A percentile compares a stretch with the other conserved stretches of the same genome.
Evolutionary conservation across 768 basidiomycete species (phyloP).

Genomic region (Pleurotus giganteus): DNA sequence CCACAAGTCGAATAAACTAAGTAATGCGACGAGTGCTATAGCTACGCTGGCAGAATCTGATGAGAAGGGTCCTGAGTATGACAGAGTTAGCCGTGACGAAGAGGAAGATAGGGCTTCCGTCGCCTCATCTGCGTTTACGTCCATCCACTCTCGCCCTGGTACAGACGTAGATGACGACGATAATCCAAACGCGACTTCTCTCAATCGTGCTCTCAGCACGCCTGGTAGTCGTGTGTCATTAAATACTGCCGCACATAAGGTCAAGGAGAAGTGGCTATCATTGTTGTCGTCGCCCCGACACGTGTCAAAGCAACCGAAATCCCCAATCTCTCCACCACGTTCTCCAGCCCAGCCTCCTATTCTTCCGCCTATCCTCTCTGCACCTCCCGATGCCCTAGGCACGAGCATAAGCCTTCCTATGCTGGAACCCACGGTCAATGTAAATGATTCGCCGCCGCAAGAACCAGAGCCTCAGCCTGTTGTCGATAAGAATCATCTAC

Average conservation of each 20-base stretch:
- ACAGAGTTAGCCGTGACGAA: conserved; percentile 36
- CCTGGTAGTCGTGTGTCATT: conserved; percentile 38
- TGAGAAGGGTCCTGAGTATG: conserved; percentile 31
- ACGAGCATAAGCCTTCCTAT: conserved; percentile 9
- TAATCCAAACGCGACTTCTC: conserved; percentile 25
- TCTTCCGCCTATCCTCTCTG: background rate
- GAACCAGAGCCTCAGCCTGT: background rate
- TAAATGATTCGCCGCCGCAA: background rate
- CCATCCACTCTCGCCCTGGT: conserved; percentile 35
- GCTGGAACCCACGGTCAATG: conserved; percentile 12
- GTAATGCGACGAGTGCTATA: conserved; percentile 27
- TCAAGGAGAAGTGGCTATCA: conserved; percentile 53
- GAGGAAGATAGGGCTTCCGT: conserved; percentile 48
- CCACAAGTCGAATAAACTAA: conserved; percentile 33
- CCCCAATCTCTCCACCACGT: background rate
- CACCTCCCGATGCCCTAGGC: conserved; percentile 1
- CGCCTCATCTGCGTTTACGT: conserved; percentile 52
- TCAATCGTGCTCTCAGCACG: conserved; percentile 20
- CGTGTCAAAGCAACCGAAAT: background rate
- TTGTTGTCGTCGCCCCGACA: conserved; percentile 32
- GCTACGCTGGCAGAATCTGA: conserved; percentile 34
- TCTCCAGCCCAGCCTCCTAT: background rate
- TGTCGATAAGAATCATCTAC: conserved; percentile 12
- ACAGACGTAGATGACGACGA: conserved; percentile 40
- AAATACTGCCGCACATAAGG: conserved; percentile 45